phyloP scores from a whole-genome alignment of 2,329 filamentous ascomycete genomes.

The Pseudonectria buxi region DNA sequence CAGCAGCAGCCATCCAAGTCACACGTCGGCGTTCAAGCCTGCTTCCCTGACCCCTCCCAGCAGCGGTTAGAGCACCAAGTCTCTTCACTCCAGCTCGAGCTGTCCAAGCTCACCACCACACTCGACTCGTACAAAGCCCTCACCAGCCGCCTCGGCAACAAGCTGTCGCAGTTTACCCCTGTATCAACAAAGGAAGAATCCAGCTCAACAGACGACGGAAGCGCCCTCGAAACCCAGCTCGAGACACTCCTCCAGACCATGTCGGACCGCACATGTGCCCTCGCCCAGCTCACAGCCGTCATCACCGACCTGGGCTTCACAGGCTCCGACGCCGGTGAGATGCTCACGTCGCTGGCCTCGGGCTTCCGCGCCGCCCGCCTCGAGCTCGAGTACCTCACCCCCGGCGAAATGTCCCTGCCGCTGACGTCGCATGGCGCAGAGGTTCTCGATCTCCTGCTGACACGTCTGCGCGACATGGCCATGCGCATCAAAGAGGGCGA shows the following conservation, averaged over 20 bases:
- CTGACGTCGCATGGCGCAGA: conserved; percentile 46
- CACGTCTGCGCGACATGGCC: conserved; percentile 42
- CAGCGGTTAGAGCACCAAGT: conserved; percentile 40
- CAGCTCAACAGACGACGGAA: conserved; percentile 11
- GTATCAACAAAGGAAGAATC: background rate
- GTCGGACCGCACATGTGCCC: conserved; percentile 41
- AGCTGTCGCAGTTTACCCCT: conserved; percentile 23
- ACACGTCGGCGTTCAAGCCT: conserved; percentile 32
- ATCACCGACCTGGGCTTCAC: conserved; percentile 47
- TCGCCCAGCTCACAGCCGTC: conserved; percentile 37
- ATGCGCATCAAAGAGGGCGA: conserved; percentile 42
- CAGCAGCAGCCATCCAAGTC: conserved; percentile 24
- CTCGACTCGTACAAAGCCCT: conserved; percentile 42
- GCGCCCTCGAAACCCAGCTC: conserved; percentile 35
- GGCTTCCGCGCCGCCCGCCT: conserved; percentile 51
- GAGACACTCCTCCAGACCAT: conserved; percentile 37
- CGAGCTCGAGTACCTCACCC: conserved; percentile 56
- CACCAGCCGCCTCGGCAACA: conserved; percentile 29
- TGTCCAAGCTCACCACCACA: conserved; percentile 39
- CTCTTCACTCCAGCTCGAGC: conserved; percentile 40
- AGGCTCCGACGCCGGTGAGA: conserved; percentile 39
- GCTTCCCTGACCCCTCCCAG: conserved; percentile 36
- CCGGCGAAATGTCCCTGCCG: conserved; percentile 50
- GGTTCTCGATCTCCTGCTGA: conserved; percentile 49
- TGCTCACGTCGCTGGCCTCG: conserved; percentile 39